Percentiles rank a stretch among this genome's conserved stretches.
These are phyloP conservation scores for Hordeum marinum DNA, from an alignment of 176 grass and related monocot species.

Conservation along the genomic window DNA sequence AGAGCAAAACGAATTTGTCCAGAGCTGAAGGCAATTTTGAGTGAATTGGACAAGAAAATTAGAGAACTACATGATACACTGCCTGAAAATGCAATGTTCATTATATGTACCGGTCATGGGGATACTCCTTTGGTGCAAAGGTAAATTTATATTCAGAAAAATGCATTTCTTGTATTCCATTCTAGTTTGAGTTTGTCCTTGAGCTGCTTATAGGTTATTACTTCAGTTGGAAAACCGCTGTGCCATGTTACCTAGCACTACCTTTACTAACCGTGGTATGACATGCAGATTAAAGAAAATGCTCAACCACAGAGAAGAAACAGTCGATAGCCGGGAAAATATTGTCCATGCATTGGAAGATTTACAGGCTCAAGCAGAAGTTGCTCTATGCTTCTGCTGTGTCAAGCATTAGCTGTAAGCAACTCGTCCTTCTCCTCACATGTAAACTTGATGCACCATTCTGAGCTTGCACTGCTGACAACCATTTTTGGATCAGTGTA, in stretches of 20 bases:
- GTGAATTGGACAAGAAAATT: slow-evolving; percentile 67
- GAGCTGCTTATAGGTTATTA: neutral
- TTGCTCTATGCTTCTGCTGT: slow-evolving; percentile 78
- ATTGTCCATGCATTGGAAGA: slow-evolving; percentile 73
- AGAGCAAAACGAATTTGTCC: slow-evolving; percentile 44
- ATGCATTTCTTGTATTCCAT: neutral
- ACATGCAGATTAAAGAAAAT: slow-evolving; percentile 69
- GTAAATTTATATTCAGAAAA: slow-evolving; percentile 22
- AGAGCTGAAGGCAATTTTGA: slow-evolving; percentile 69
- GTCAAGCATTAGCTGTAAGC: slow-evolving; percentile 64
- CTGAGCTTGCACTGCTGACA: slow-evolving; percentile 18
- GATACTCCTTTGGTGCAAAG: slow-evolving; percentile 88
- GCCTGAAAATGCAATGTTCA: slow-evolving; percentile 68
- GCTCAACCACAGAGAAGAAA: slow-evolving; percentile 46
- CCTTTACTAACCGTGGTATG: slow-evolving; percentile 1
- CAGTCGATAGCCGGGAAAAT: slow-evolving; percentile 36
- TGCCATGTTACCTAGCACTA: neutral
- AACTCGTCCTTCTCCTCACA: neutral
- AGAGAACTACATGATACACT: slow-evolving; percentile 51
- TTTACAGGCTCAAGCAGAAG: slow-evolving; percentile 88
- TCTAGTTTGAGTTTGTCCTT: slow-evolving; percentile 8
- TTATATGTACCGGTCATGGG: slow-evolving; percentile 89
- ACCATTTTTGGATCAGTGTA: neutral
- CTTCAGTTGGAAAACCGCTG: neutral
- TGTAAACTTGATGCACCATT: neutral